Evolutionary conservation across 192 early-diverging fungal species (phyloP).

Genomic region (Lobulomyces angularis): DNA sequence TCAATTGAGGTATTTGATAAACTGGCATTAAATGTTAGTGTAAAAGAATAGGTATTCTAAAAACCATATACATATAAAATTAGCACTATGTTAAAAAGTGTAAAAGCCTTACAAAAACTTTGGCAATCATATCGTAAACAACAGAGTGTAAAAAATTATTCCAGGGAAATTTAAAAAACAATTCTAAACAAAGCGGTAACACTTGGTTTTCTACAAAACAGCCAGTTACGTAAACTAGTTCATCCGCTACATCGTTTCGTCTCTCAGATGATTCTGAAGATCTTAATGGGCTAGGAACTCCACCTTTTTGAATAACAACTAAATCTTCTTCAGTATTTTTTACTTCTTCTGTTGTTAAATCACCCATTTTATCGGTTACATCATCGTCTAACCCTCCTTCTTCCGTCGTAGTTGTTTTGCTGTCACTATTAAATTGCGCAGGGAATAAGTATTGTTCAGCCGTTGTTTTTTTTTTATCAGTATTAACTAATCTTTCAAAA

Average conservation of each 20-base stretch:
- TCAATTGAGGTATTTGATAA: not conserved
- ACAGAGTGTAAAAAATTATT: conserved; percentile 99
- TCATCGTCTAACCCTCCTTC: too few relatives aligned
- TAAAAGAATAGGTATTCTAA: conserved; percentile 78
- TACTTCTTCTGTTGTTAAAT: too few relatives aligned
- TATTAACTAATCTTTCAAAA: conserved; percentile 32
- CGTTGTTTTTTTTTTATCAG: too few relatives aligned
- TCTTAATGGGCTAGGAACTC: too few relatives aligned
- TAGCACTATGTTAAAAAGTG: too few relatives aligned
- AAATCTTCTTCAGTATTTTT: too few relatives aligned
- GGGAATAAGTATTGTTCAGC: too few relatives aligned
- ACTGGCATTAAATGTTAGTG: conserved; percentile 17
- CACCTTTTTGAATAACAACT: too few relatives aligned
- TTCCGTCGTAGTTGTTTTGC: too few relatives aligned
- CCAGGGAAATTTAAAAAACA: conserved; percentile 92
- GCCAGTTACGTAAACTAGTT: conserved; percentile 34
- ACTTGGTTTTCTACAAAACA: conserved; percentile 34
- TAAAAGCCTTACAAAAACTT: conserved; percentile 70
- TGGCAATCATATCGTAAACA: conserved; percentile 97
- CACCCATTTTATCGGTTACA: too few relatives aligned
- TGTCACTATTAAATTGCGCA: too few relatives aligned
- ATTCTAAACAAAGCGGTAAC: conserved; percentile 42
- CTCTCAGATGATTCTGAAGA: not conserved
- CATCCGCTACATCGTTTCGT: conserved; percentile 29
- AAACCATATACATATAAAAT: too few relatives aligned